Base-by-base conservation (phyloP, 805 yeast genomes). In the Ogataea sp. region DNA sequence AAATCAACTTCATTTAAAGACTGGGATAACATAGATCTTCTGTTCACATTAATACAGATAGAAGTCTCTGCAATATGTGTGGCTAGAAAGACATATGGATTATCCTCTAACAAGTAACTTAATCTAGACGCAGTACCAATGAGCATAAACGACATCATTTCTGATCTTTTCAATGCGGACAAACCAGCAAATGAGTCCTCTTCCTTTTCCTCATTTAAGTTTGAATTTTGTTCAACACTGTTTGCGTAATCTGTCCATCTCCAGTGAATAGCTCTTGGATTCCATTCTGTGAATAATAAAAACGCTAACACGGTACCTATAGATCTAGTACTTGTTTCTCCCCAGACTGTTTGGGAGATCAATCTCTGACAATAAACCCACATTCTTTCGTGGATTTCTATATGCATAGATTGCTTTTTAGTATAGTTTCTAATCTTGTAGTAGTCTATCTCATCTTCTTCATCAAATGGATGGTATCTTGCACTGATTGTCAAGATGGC, bases 111-210 rank as follows among this genome's bases (percentile, higher is more conserved):
- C 49, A 87, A 73, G 55, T 86, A 95, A 3, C 95, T 93, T 32
- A 89, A 62, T 41, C 97, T 67, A 2, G 86, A 82, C 0, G 94
- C 89, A 2, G 85, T 78, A 2, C 97, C 96, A 36, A 86, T 79
- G 43, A 87, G 71, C 93, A 88, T 83, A 90, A 95, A 89, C 0
- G 95, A 83, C 88, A 87, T 83, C 30, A 95, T 70, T 56, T 86
- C 89, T 45, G 89, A 80, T 51, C 96, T 67, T 49, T 94, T 69
- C 75, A 88, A 78, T 1, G 95, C 94, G 24, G 86, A 85, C 34
- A 85, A 62, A 0, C 95, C 95, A 0, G 89, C 80, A 32, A 75
- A 61, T 25, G 73, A 71, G 27, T 75, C 75, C 11, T 64, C 73
- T 15, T 53, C 61, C 20, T 62, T 68, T 15, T 40, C 42, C 32